Evolutionary conservation across 164 flowering plant genomes (phyloP).

Genomic region (Platanus orientalis): DNA sequence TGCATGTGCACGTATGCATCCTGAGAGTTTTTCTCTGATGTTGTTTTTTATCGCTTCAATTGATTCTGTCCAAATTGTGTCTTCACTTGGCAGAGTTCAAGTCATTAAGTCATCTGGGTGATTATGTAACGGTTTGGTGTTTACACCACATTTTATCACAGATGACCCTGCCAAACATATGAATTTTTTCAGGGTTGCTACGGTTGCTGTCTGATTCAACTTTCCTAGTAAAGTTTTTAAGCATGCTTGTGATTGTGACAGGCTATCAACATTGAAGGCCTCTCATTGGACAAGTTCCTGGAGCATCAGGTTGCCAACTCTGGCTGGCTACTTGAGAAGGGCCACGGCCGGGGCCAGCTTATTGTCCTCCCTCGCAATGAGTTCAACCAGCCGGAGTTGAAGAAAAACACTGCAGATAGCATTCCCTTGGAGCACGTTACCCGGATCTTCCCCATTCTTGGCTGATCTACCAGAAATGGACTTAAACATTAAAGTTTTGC

Average conservation of each 20-base stretch:
- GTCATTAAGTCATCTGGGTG: too few relatives aligned
- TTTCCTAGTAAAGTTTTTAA: not conserved
- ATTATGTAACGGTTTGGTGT: too few relatives aligned
- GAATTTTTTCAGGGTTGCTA: too few relatives aligned
- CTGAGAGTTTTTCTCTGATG: too few relatives aligned
- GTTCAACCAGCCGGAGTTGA: constrained; percentile 87
- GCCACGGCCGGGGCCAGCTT: constrained; percentile 60
- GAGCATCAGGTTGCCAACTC: constrained; percentile 74
- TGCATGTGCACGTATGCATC: too few relatives aligned
- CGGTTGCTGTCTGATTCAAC: not conserved
- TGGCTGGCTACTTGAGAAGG: constrained; percentile 78
- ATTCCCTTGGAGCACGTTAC: constrained; percentile 76
- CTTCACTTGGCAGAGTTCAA: too few relatives aligned
- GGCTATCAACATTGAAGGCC: constrained; percentile 90
- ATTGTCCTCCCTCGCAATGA: constrained; percentile 66
- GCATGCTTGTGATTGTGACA: constrained; percentile 20
- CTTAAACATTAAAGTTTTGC: too few relatives aligned
- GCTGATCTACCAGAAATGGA: constrained; percentile 18
- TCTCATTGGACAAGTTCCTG: constrained; percentile 82
- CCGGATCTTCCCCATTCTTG: constrained; percentile 84
- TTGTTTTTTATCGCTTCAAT: too few relatives aligned
- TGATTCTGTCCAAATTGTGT: too few relatives aligned
- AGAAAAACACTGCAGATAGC: constrained; percentile 62
- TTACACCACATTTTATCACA: too few relatives aligned
- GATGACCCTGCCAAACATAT: too few relatives aligned